These are phyloP conservation scores for Emmonsiellopsis sp. DNA, from an alignment of 2,329 filamentous ascomycete species.

Conservation along the genomic window DNA sequence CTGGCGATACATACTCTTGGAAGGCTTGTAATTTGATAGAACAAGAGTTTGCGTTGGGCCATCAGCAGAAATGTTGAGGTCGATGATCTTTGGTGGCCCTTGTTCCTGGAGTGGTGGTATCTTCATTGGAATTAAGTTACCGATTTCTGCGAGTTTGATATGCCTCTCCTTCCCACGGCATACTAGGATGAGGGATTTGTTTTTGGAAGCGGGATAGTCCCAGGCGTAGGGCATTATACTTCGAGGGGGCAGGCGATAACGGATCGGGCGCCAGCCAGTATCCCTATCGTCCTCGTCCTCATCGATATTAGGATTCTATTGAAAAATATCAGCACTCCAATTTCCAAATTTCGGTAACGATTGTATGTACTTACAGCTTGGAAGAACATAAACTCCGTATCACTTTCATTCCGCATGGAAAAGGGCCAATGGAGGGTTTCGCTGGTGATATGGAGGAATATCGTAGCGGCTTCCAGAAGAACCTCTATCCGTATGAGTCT, in stretches of 20 bases:
- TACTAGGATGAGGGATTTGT: slow-evolving; percentile 80
- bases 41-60: slow-evolving; percentile 93
- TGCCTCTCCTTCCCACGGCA: slow-evolving; percentile 75
- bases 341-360: neutral
- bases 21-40: slow-evolving; percentile 84
- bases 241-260: slow-evolving; percentile 81
- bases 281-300: slow-evolving; percentile 72
- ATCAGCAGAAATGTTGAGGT: slow-evolving; percentile 91
- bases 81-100: slow-evolving; percentile 72
- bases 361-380: slow-evolving; percentile 51
- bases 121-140: slow-evolving; percentile 91
- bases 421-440: slow-evolving; percentile 97
- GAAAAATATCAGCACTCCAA: slow-evolving; percentile 2
- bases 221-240: slow-evolving; percentile 99
- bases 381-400: slow-evolving; percentile 92
- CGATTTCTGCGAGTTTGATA: slow-evolving; percentile 92
- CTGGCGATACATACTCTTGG: slow-evolving; percentile 81
- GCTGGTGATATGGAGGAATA: slow-evolving; percentile 82
- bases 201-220: slow-evolving; percentile 97
- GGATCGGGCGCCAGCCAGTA: slow-evolving; percentile 83
- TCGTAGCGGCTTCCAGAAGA: slow-evolving; percentile 82
- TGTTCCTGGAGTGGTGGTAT: slow-evolving; percentile 57
- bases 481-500: slow-evolving; percentile 79
- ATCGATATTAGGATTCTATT: slow-evolving; percentile 69
- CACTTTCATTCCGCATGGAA: slow-evolving; percentile 97